Evolutionary conservation across 2,329 filamentous ascomycete genomes (phyloP).

Genomic region (Davidsoniella australis): DNA sequence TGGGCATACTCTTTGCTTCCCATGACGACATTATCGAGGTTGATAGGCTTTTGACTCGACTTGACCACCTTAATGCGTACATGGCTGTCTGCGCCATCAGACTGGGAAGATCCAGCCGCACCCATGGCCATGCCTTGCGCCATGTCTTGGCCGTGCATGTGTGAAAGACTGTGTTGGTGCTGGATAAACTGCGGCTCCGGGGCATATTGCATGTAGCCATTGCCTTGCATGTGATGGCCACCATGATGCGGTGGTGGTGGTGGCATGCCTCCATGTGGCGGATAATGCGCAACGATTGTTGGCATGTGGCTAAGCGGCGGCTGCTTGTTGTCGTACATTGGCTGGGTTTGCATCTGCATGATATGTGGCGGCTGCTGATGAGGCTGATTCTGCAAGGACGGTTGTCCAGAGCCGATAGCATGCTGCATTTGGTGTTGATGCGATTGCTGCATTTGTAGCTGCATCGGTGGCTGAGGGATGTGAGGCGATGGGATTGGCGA

Average conservation of each 20-base stretch:
- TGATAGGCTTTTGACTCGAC: constrained; percentile 11
- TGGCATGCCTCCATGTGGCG: background rate
- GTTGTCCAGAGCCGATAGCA: background rate
- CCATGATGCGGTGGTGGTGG: background rate
- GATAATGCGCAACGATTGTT: constrained; percentile 10
- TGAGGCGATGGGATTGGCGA: background rate
- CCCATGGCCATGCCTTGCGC: background rate
- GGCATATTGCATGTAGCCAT: background rate
- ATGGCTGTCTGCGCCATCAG: background rate
- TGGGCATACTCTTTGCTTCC: constrained; percentile 36
- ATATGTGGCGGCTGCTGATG: background rate
- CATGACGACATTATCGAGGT: constrained; percentile 12
- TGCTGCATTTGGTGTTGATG: background rate
- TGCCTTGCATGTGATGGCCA: background rate
- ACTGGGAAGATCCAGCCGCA: background rate
- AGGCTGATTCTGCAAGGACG: background rate
- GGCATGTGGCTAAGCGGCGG: constrained; percentile 11
- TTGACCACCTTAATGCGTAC: constrained; percentile 13
- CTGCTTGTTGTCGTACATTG: constrained; percentile 9
- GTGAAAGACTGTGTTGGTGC: background rate
- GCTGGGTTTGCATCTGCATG: constrained; percentile 6
- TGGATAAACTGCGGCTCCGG: constrained; percentile 7
- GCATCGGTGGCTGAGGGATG: background rate
- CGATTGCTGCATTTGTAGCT: background rate
- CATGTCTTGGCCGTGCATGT: background rate